phyloP scores from a whole-genome alignment of 257 asterid species.

The Scutellaria barbata region DNA sequence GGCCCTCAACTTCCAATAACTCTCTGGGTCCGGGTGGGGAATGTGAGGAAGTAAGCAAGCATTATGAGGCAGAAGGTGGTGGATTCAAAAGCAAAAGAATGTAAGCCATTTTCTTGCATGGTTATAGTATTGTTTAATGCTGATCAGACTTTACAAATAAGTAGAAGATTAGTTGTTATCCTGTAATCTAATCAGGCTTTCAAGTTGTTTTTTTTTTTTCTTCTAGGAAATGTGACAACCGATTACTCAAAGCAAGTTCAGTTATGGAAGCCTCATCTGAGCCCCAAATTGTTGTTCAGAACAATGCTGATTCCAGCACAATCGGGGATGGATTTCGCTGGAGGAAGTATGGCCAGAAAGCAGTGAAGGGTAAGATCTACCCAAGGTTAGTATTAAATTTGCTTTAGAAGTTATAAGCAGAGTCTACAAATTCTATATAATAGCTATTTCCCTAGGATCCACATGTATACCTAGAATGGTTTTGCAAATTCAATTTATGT shows the following conservation, averaged over 20 bases:
- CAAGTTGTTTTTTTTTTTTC: constrained; percentile 7
- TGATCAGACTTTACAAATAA: background rate
- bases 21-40: constrained; percentile 46
- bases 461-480: too few species aligned
- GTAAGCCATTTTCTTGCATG: constrained; percentile 36
- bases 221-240: constrained; percentile 56
- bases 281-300: constrained; percentile 45
- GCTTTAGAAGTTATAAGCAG: background rate
- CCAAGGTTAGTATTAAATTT: constrained; percentile 61
- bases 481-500: too few species aligned
- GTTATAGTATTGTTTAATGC: background rate
- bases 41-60: constrained; percentile 52
- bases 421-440: background rate
- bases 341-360: constrained; percentile 95
- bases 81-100: constrained; percentile 59
- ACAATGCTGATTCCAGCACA: constrained; percentile 48
- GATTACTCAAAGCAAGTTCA: constrained; percentile 38
- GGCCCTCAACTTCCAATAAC: constrained; percentile 43
- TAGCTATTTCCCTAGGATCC: too few species aligned
- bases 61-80: constrained; percentile 52
- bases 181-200: constrained; percentile 2
- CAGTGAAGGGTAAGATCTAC: constrained; percentile 73
- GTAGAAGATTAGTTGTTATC: background rate
- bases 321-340: constrained; percentile 78
- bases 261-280: constrained; percentile 41